Conservation (phyloP, 257 asterid species). For the Solanum tarijense region DNA sequence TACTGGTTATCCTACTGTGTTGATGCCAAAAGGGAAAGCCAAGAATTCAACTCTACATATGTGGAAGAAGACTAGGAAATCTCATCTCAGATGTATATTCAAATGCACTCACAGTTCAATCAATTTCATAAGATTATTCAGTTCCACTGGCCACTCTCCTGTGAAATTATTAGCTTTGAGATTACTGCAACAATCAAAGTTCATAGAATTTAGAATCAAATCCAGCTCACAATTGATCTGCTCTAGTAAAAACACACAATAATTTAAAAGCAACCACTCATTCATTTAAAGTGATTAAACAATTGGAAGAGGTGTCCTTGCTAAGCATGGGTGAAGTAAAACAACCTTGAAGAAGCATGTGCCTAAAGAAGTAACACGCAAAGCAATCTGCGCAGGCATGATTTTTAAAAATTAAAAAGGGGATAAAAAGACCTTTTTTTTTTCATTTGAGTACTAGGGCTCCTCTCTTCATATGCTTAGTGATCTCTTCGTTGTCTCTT, state of each 20-base stretch:
- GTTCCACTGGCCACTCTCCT: slow-evolving; percentile 34
- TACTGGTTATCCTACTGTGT: slow-evolving; percentile 50
- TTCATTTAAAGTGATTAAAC: background rate
- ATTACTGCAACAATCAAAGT: slow-evolving; percentile 22
- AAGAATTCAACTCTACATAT: background rate
- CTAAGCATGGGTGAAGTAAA: background rate
- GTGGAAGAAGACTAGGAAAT: background rate
- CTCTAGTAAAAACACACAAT: background rate
- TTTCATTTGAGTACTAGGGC: background rate
- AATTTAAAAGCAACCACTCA: background rate
- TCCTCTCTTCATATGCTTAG: background rate
- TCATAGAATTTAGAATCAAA: background rate
- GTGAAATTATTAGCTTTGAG: slow-evolving; percentile 36
- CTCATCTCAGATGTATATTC: background rate
- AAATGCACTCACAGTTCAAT: slow-evolving; percentile 30
- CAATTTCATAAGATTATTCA: slow-evolving; percentile 24
- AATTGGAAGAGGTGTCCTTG: background rate
- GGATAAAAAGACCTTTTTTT: background rate
- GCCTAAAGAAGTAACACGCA: background rate
- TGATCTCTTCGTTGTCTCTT: background rate
- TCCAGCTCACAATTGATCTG: background rate
- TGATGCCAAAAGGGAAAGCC: background rate
- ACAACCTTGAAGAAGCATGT: background rate
- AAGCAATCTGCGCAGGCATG: background rate
- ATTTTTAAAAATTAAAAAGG: background rate